Conservation (phyloP, 148 eudicot species). For the Persicaria tinctoria region DNA sequence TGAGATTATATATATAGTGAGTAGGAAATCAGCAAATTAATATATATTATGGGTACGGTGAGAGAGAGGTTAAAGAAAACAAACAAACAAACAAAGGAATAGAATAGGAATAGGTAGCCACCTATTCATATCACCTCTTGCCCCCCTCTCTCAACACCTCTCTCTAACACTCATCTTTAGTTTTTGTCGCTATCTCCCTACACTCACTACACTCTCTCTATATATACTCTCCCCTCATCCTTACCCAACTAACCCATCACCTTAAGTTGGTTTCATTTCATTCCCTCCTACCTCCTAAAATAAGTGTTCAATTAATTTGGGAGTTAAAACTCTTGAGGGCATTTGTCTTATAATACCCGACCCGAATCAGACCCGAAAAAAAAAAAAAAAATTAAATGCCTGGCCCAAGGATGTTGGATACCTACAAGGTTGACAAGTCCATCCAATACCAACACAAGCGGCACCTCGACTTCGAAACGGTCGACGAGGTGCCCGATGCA, state of each 20-base stretch:
- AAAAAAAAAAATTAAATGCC: background rate
- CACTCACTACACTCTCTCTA: background rate
- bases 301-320: background rate
- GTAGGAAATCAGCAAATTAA: too few relatives aligned
- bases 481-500: conserved; percentile 3
- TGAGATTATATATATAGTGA: too few relatives aligned
- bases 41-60: background rate
- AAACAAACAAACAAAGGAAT: background rate
- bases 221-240: conserved; percentile 9
- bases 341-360: background rate
- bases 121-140: conserved; percentile 11
- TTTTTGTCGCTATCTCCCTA: background rate
- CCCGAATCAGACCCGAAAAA: background rate
- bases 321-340: too few relatives aligned
- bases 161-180: background rate
- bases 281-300: background rate
- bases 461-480: conserved; percentile 9
- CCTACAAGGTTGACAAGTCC: conserved; percentile 4
- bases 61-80: background rate
- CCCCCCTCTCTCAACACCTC: conserved; percentile 6
- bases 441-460: conserved; percentile 6
- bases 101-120: conserved; percentile 4
- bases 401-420: conserved; percentile 3
- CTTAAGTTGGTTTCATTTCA: background rate
- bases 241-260: background rate